Base-by-base conservation (phyloP, 805 yeast genomes). In the Blastobotrys mokoenaii region DNA sequence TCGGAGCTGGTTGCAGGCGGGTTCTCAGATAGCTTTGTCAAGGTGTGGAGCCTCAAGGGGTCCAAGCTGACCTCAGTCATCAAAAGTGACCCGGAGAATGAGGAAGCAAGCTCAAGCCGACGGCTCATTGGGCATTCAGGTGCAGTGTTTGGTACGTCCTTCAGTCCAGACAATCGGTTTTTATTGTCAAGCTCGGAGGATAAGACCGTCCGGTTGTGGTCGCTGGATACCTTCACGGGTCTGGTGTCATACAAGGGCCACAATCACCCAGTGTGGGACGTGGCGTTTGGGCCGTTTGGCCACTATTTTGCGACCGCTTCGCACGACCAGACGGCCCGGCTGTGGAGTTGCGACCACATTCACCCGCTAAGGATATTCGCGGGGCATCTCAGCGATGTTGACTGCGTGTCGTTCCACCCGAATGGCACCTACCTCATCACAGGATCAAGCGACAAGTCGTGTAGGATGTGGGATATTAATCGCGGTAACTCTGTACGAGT, bases 221-320 rank as follows among this genome's bases (percentile, higher is more conserved):
- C 96, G 1, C 66, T 86, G 63, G 97, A 93, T 59, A 84, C 97
- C 1, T 86, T 77, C 61, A 79, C 94, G 0, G 81, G 94, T 1
- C 71, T 93, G 41, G 98, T 93, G 1, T 77, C 88, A n/a, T 93
- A 93, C 67, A 87, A 86, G 62, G 97, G 97, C 7, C 99, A 93
- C 61, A 86, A 81, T 57, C 94, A 86, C 54, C 97, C 98, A 1
- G 84, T 93, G 22, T 93, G 98, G 98, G 97, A 93, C 61, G 97
- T 93, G 6, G 77, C 83, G 56, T 93, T 87, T 59, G 81, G 95
- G 2, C 98, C 98, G 2, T 69, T 84, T 56, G 98, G 98, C 3
- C 97, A 93, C 66, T 93, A 93, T 67, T 93, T 93, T 65, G 96
- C 94, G n/a, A 89, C 97, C 0, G 96, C 94, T 0, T 86, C 96